These are phyloP conservation scores for Telfairia occidentalis DNA, from an alignment of 331 rosid species.

Conservation along the genomic window DNA sequence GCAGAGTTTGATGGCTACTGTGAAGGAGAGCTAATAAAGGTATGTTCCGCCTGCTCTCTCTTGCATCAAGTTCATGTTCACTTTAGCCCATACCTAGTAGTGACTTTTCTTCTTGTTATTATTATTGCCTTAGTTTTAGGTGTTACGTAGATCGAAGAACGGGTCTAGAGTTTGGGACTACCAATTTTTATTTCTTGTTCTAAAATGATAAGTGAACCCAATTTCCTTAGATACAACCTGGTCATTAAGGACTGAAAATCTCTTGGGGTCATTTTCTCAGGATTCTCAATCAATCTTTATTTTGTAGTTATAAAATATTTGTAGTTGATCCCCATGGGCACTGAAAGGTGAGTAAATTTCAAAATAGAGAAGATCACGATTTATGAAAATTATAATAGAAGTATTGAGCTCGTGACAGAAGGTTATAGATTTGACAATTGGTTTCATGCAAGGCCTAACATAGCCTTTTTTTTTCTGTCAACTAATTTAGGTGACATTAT, in stretches of 20 bases:
- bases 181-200: not conserved
- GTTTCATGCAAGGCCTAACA: not conserved
- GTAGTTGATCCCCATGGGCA: not conserved
- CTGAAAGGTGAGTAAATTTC: not conserved
- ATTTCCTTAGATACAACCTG: not conserved
- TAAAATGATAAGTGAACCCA: not conserved
- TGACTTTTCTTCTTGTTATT: not conserved
- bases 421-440: not conserved
- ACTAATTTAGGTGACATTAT: constrained; percentile 49
- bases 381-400: not conserved
- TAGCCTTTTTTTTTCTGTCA: constrained; percentile 1
- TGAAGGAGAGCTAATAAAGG: constrained; percentile 75
- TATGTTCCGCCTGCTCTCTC: constrained; percentile 11
- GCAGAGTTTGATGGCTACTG: constrained; percentile 80
- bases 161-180: not conserved
- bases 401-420: not conserved
- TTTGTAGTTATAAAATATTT: not conserved
- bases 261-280: not conserved
- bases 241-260: not conserved
- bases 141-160: not conserved
- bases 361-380: not conserved
- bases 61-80: not conserved
- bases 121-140: not conserved
- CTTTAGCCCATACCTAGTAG: not conserved
- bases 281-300: too few relatives aligned